Evolutionary conservation across 495 filamentous ascomycete species (phyloP), one percentile per base, ranked within the genome.

Genomic region (Lindgomyces ingoldianus): DNA sequence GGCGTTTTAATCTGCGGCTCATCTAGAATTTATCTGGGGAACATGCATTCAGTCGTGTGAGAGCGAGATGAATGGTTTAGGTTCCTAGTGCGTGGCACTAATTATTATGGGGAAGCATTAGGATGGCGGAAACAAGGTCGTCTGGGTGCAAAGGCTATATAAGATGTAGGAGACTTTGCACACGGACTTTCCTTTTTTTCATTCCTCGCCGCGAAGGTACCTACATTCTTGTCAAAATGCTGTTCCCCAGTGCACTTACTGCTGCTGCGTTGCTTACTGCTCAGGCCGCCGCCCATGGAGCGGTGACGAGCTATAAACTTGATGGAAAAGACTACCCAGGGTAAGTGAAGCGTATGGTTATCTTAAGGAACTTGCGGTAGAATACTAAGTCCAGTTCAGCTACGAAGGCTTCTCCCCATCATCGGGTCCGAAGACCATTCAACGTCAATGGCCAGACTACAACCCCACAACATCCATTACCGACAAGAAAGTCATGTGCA

Each of bases 361-460:
- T 18, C 29, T 9, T 1, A 22, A 11, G 19, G 9, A 42, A 18
- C 4, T 39, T 16, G 10, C 29, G 21, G 21, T 11, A 18, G 51
- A 6, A 39, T 39, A 39, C 53, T 68, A 24, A 68, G 19, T 4
- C 4, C 4, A 30, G 1, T 21, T 21, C 33, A 68, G 66, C 21
- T 69, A 69, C 45, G 55, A 56, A 45, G 66, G 66, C 41, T 69
- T 69, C 49, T 47, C 60, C 9, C 66, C 66, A 1, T 14, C 60
- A 10, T n/a, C 36, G 22, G 19, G 48, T 56, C 66, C 66, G 33
- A 64, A 69, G 41, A 64, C 66, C 30, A 69, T 69, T 16, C 66
- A 69, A 41, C 46, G 66, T 12, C 66, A 69, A 64, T 64, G 66
- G 66, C 66, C 66, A 36, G 60, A 69, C 66, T 69, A 69, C 66